Base-by-base conservation (phyloP, 352 stramenopile genomes). In the Blastocystis sp. region DNA sequence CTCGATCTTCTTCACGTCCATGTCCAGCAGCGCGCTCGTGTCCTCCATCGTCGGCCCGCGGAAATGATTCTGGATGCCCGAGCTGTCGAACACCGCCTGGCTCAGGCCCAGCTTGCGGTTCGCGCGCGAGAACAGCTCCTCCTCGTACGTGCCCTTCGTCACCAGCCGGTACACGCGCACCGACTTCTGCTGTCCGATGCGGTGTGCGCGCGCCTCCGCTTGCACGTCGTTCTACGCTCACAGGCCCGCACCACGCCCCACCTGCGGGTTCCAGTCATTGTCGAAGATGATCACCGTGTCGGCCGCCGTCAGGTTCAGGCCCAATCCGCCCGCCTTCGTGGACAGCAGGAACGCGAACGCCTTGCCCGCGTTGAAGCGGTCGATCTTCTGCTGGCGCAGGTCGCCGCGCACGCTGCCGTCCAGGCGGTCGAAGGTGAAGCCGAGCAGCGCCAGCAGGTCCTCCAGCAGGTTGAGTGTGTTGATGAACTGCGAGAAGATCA, bases 101-200 rank as follows among this genome's bases (percentile, higher is more conserved):
- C 98, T 95, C 89, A 99, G 95, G 11, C 97, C 97, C 7, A 99
- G 92, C 90, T 99, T 99, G 90, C 97, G 98, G 40, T 93, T 98
- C 17, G 97, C 97, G 87, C 98, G 96, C 78, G 98, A 96, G 92
- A 99, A 98, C 95, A 99, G 98, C 89, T 99, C 95, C 63, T 96
- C 95, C 91, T 99, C 97, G 89, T 99, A 99, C 28, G 95, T 98
- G 69, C 97, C 95, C 91, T 98, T 98, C 10, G 97, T 99, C 79
- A 99, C 95, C 11, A 99, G 92, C 76, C 97, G 95, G 91, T 99
- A 99, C 48, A 99, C 98, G 89, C 95, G 97, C 54, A 99, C 97
- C 52, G 97, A 96, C 89, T 99, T 98, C 0, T 96, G 99, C 90
- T 99, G 97, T 6, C 97, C 97, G 87, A 99, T 99, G 90, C 97